Base-by-base conservation (phyloP, 768 basidiomycete genomes). In the Lentinula sp. region DNA sequence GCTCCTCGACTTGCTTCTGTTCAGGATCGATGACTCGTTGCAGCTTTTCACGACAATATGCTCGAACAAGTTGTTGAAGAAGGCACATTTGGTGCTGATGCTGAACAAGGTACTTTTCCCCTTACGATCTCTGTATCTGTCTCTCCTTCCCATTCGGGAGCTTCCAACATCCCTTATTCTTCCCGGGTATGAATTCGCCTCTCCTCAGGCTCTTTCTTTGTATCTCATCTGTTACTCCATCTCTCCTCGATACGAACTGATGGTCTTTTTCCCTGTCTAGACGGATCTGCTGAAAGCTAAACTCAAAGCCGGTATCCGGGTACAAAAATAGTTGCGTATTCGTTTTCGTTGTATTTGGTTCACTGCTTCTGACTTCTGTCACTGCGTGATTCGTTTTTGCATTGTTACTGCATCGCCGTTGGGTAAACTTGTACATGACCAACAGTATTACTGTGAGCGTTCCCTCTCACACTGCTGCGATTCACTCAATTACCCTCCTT, bases 21-120 rank as follows among this genome's bases (percentile, higher is more conserved):
- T 41, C 33, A 59, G 57, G 65, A 86, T 93, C 62, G 85, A 91
- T 62, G 91, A 93, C 72, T 92, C 91, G 1, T 77, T 93, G 18
- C 87, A 89, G 66, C 79, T 93, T 9, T 91, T 90, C 73, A 86
- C 84, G 4, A 74, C 83, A 13, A 84, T 93, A 62, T 92, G 90
- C 68, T 78, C 86, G 54, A 92, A 92, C 68, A 83, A 82, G 66
- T 82, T 93, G 61, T 76, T 93, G 58, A 83, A 84, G 67, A 81
- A 85, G 58, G 85, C 88, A 4, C 86, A 90, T 68, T 73, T 91
- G 20, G 85, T 93, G 1, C 77, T 93, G 57, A 78, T 93, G 62
- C 77, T 93, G 48, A 93, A 91, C 74, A 91, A 91, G 83, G 90
- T 88, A 55, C 63, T 76, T 60, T 13, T 6, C n/a, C 7, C 10